Evolutionary conservation across 2,329 filamentous ascomycete genomes (phyloP), one percentile per base, ranked within the genome.

Genomic region (Parastagonospora avenae): DNA sequence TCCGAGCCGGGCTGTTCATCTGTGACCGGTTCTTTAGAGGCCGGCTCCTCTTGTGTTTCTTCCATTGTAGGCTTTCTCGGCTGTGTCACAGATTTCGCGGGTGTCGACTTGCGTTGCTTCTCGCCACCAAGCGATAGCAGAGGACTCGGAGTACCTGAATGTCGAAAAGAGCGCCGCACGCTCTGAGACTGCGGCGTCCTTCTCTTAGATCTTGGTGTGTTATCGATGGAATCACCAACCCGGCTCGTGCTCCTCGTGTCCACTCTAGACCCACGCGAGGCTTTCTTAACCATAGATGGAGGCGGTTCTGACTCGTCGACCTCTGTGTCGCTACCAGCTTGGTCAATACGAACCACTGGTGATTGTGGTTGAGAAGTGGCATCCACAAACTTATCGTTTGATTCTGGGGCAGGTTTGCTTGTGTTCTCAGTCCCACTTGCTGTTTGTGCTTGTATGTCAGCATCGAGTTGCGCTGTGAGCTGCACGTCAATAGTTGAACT

Each of bases 221-320:
- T 53, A 5, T 24, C 19, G 52, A 77, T 75, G 28, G 74, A 76
- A 32, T 76, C 71, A 24, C 62, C 67, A 3, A 77, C 60, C 31
- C 67, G 62, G 40, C 67, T 74, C 15, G 65, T 62, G 39, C 66
- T 67, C 19, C 52, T 67, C 2, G 58, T 60, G 4, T 43, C 56
- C 4, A 37, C 15, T 45, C 54, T 52, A 10, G 51, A 14, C 55
- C 45, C 19, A 36, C 35, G 12, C 14, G 31, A 9, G 45, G 36
- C 14, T 24, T 24, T 24, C 19, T 38, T 46, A 8, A 49, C 39
- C 11, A 33, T 30, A 2, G 48, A 40, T 29, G 50, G 47, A 4
- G 54, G 45, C 4, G 48, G 37, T 10, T 60, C 60, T 2, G 59
- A 64, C 7, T 68, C 59, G 28, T 62, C 58, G 6, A 63, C 60